Conservation (phyloP, 108 stramenopile species). For the Parietichytrium sp. region DNA sequence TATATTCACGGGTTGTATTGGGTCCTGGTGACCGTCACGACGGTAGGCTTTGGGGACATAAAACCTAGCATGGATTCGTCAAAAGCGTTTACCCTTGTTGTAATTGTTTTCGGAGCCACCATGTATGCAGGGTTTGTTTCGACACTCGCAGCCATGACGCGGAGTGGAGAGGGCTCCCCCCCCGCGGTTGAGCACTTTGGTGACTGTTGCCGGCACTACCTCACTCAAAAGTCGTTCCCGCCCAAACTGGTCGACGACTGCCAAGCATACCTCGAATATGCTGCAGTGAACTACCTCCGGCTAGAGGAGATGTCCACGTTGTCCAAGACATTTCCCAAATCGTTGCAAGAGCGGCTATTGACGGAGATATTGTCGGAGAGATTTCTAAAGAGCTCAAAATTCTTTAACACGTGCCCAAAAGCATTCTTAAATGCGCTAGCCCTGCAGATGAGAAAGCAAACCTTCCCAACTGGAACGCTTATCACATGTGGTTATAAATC, state of each 20-base stretch:
- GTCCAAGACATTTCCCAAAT: background rate
- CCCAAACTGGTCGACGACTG: background rate
- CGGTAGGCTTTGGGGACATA: conserved; percentile 12
- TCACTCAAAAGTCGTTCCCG: background rate
- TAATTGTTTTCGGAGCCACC: background rate
- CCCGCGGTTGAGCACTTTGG: background rate
- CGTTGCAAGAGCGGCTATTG: background rate
- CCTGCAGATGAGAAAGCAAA: background rate
- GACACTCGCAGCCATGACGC: conserved; percentile 5
- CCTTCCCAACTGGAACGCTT: background rate
- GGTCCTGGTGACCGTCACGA: background rate
- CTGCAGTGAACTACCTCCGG: background rate
- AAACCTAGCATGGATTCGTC: background rate
- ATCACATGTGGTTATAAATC: background rate
- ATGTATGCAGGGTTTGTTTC: conserved; percentile 8
- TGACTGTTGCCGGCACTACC: conserved; percentile 4
- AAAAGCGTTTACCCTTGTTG: background rate
- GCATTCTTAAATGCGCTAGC: background rate
- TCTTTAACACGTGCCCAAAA: background rate
- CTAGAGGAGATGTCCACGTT: background rate
- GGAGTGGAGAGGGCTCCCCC: background rate
- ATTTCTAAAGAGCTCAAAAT: background rate
- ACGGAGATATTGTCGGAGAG: background rate
- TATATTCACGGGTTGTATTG: background rate
- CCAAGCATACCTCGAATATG: background rate